Percentiles rank a stretch among this genome's conserved stretches.
phyloP scores from a whole-genome alignment of 768 basidiomycete genomes.

The Nevesoporus exiguus region DNA sequence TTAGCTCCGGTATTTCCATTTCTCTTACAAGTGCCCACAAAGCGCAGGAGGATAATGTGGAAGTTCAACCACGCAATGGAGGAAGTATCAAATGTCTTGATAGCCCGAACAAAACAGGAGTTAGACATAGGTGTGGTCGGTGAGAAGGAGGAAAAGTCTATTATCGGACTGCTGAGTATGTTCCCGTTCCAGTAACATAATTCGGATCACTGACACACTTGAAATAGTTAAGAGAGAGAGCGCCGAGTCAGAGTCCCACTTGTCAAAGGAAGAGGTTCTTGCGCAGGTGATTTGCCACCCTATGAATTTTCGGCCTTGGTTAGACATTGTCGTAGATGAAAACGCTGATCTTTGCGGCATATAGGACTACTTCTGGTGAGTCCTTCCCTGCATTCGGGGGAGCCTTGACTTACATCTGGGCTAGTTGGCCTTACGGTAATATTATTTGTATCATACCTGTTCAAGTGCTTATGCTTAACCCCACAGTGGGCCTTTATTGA shows the following conservation, averaged over 20 bases:
- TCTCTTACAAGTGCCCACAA: slow-evolving; percentile 38
- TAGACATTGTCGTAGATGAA: slow-evolving; percentile 30
- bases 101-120: slow-evolving; percentile 37
- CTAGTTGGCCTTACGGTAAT: slow-evolving; percentile 23
- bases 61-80: slow-evolving; percentile 31
- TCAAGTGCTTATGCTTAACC: not conserved
- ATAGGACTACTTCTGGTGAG: slow-evolving; percentile 24
- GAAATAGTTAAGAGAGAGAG: slow-evolving; percentile 37
- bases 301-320: not conserved
- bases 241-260: slow-evolving; percentile 22
- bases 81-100: slow-evolving; percentile 39
- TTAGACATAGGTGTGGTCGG: slow-evolving; percentile 22
- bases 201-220: not conserved
- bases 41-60: slow-evolving; percentile 26
- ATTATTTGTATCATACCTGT: not conserved
- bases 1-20: slow-evolving; percentile 37
- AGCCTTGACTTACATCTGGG: not conserved
- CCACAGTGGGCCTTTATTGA: slow-evolving; percentile 10
- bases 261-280: slow-evolving; percentile 30
- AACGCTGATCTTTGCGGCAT: slow-evolving; percentile 18
- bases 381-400: not conserved
- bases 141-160: slow-evolving; percentile 27
- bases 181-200: not conserved
- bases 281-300: slow-evolving; percentile 15
- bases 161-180: slow-evolving; percentile 20